A percentile compares a stretch with the other conserved stretches of the same genome.
phyloP scores from a whole-genome alignment of 768 basidiomycete genomes.

The Suillus paluster region DNA sequence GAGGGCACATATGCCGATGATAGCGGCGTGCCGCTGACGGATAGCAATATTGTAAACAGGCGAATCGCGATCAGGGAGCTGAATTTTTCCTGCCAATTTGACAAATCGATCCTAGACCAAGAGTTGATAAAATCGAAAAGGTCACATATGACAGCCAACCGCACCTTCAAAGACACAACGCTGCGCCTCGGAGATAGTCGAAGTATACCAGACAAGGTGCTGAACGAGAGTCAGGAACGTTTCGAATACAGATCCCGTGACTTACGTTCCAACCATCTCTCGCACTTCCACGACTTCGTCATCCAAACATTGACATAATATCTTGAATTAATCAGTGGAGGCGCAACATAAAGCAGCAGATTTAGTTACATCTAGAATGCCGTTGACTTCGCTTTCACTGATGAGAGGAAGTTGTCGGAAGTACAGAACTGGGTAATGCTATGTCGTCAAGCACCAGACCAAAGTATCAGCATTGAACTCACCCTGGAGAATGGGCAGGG shows the following conservation, averaged over 20 bases:
- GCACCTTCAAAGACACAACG: conserved; percentile 72
- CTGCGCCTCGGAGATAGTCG: conserved; percentile 81
- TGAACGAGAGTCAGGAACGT: conserved; percentile 34
- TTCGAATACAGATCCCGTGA: conserved; percentile 21
- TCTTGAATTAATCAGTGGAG: conserved; percentile 42
- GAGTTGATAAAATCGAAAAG: neutral
- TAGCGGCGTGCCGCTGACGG: conserved; percentile 84
- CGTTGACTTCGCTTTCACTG: conserved; percentile 71
- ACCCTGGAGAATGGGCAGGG: conserved; percentile 84
- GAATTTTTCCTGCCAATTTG: conserved; percentile 68
- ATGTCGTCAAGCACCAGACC: neutral
- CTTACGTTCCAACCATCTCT: conserved; percentile 86
- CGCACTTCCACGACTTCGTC: conserved; percentile 91
- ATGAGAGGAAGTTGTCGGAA: conserved; percentile 89
- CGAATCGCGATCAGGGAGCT: conserved; percentile 66
- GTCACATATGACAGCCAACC: conserved; percentile 19
- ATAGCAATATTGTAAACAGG: conserved; percentile 71
- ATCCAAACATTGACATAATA: conserved; percentile 78
- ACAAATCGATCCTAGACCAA: conserved; percentile 72
- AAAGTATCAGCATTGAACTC: conserved; percentile 14
- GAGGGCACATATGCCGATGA: conserved; percentile 88
- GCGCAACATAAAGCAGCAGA: neutral
- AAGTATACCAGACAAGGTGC: conserved; percentile 82
- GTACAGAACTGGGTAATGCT: conserved; percentile 63
- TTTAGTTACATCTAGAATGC: conserved; percentile 73